Conservation (phyloP, 2,329 filamentous ascomycete species). For the Fusarium tanahbumbuense region DNA sequence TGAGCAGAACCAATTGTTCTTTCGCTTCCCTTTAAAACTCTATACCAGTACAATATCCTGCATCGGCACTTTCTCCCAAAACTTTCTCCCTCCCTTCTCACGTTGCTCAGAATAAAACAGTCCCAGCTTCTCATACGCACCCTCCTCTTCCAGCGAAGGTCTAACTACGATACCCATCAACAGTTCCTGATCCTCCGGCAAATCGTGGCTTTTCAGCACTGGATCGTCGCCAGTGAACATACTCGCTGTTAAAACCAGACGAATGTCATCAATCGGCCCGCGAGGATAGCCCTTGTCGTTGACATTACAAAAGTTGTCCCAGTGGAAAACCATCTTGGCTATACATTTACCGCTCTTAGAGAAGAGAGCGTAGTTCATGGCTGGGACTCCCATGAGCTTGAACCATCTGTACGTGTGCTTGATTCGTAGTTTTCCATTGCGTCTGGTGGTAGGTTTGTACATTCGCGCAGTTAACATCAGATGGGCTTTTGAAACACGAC, state of each 20-base stretch:
- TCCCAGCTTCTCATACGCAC: not conserved
- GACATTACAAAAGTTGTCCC: rapidly evolving
- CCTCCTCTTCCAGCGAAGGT: not conserved
- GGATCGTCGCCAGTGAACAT: not conserved
- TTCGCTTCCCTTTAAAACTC: rapidly evolving
- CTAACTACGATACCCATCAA: not conserved
- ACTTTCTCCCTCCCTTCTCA: not conserved
- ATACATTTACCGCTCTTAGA: not conserved
- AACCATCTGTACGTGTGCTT: not conserved
- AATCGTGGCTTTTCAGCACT: not conserved
- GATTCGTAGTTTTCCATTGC: not conserved
- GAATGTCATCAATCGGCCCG: rapidly evolving
- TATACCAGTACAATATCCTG: not conserved
- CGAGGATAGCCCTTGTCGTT: not conserved
- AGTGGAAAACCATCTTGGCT: not conserved
- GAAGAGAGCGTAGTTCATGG: not conserved
- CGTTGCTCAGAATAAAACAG: not conserved
- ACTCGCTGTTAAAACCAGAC: not conserved
- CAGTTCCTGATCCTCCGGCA: not conserved
- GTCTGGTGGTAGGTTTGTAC: rapidly evolving
- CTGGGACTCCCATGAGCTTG: not conserved
- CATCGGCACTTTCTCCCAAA: not conserved
- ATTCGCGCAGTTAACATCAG: not conserved
- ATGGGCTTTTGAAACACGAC: not conserved
- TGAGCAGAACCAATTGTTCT: rapidly evolving